Percentiles rank a stretch among this genome's conserved stretches.
Conservation (phyloP, 352 stramenopile genomes). For the Globisporangium abappressorium region DNA sequence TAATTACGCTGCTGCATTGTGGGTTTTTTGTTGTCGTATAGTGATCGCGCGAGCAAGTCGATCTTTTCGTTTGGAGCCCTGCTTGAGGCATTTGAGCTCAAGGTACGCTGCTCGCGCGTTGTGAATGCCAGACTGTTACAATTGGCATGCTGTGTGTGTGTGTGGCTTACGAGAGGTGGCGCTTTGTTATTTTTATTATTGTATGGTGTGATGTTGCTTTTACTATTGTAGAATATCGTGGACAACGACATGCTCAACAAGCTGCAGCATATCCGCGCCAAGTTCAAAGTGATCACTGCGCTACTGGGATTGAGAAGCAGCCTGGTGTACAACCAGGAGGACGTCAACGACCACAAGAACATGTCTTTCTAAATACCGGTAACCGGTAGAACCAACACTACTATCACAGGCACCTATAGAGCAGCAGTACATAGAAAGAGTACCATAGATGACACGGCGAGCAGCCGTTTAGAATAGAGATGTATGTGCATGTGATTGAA, state of each 20-base stretch:
- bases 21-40: slow-evolving; percentile 13
- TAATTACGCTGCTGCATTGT: not conserved
- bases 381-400: not conserved
- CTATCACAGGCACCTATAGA: slow-evolving; percentile 5
- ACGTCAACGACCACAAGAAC: slow-evolving; percentile 76
- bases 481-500: too few species aligned
- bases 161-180: not conserved
- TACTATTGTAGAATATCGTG: slow-evolving; percentile 54
- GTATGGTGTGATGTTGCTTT: not conserved
- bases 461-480: too few species aligned
- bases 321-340: slow-evolving; percentile 66
- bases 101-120: slow-evolving; percentile 30
- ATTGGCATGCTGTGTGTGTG: too few species aligned
- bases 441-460: not conserved
- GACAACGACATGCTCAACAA: slow-evolving; percentile 75
- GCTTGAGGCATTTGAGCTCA: slow-evolving; percentile 57
- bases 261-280: slow-evolving; percentile 71
- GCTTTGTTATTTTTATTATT: not conserved
- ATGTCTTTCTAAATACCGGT: slow-evolving; percentile 63
- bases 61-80: slow-evolving; percentile 53
- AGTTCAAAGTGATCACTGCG: slow-evolving; percentile 79
- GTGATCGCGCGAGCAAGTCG: slow-evolving; percentile 53
- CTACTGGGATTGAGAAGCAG: slow-evolving; percentile 47
- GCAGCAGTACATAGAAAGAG: not conserved
- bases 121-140: not conserved